Percentiles rank a stretch among this genome's conserved stretches.
Conservation (phyloP, 1,139 yeast genomes). For the Pichia sp. region DNA sequence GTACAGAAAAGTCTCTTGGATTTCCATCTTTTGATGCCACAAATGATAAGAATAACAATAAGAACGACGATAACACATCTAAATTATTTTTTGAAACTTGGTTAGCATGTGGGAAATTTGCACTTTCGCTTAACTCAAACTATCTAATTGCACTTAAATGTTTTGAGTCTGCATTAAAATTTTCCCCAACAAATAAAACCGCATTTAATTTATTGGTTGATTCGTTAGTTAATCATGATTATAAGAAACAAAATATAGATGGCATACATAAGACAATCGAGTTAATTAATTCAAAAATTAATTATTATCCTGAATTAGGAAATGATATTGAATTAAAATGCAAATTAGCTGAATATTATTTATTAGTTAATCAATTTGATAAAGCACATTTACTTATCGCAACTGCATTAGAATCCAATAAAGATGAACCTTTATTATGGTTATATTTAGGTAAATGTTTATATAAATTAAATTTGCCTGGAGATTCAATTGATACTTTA, state of each 20-base stretch:
- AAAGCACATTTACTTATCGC: conserved; percentile 47
- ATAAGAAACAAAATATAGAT: conserved; percentile 32
- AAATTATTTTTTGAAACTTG: conserved; percentile 32
- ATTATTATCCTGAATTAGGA: conserved; percentile 32
- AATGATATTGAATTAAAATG: conserved; percentile 37
- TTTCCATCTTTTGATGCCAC: background rate
- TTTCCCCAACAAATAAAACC: conserved; percentile 37
- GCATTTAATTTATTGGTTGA: conserved; percentile 39
- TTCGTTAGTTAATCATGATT: conserved; percentile 8
- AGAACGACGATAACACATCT: background rate
- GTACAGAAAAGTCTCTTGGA: background rate
- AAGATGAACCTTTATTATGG: conserved; percentile 43
- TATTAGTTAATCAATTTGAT: conserved; percentile 41
- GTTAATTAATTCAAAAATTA: conserved; percentile 36
- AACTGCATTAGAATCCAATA: conserved; percentile 38
- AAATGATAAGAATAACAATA: background rate
- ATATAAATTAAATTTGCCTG: conserved; percentile 37
- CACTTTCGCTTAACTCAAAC: conserved; percentile 37
- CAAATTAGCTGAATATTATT: conserved; percentile 46
- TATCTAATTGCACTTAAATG: conserved; percentile 39
- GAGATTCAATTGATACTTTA: conserved; percentile 43
- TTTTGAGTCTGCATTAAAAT: conserved; percentile 41
- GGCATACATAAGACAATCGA: conserved; percentile 43
- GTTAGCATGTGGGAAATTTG: conserved; percentile 47
- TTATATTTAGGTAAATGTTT: conserved; percentile 41